Evolutionary conservation across 441 rosid species (phyloP).

Genomic region (Iberis amara): DNA sequence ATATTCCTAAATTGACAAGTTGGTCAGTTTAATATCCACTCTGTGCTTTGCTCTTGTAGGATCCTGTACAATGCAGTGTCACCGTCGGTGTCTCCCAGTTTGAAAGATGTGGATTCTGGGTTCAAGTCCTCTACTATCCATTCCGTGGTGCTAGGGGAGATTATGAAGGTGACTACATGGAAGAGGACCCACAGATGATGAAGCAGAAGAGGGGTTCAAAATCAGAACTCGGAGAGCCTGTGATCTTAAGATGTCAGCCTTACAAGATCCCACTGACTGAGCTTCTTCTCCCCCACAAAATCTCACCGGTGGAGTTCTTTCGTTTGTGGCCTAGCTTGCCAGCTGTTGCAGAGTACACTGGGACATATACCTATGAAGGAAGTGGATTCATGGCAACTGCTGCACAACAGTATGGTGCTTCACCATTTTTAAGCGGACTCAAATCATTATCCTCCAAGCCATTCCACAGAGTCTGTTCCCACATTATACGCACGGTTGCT

Average conservation of each 20-base stretch:
- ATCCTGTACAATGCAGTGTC: constrained; percentile 88
- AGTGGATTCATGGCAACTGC: constrained; percentile 99
- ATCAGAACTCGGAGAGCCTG: constrained; percentile 94
- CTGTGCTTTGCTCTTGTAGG: constrained; percentile 44
- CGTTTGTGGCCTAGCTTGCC: constrained; percentile 99
- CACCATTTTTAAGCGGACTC: constrained; percentile 92
- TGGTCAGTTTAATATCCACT: constrained; percentile 11
- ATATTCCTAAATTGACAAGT: constrained; percentile 5
- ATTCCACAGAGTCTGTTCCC: constrained; percentile 91
- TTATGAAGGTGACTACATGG: constrained; percentile 81
- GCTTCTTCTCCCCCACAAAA: constrained; percentile 88
- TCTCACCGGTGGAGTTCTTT: constrained; percentile 95
- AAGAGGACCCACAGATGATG: constrained; percentile 80
- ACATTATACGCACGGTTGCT: constrained; percentile 87
- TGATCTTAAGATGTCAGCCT: constrained; percentile 91
- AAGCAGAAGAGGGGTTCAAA: constrained; percentile 78
- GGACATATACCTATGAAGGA: constrained; percentile 85
- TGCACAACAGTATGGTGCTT: constrained; percentile 94
- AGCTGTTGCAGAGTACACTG: constrained; percentile 81
- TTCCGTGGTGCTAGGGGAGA: constrained; percentile 89
- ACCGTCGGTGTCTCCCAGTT: constrained; percentile 95
- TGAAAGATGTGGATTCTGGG: constrained; percentile 93
- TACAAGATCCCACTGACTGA: constrained; percentile 95
- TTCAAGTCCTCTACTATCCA: constrained; percentile 92
- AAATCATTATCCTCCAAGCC: constrained; percentile 88